Percentiles rank a stretch among this genome's conserved stretches.
Conservation (phyloP, 306 rosid species). For the Psophocarpus tetragonolobus region DNA sequence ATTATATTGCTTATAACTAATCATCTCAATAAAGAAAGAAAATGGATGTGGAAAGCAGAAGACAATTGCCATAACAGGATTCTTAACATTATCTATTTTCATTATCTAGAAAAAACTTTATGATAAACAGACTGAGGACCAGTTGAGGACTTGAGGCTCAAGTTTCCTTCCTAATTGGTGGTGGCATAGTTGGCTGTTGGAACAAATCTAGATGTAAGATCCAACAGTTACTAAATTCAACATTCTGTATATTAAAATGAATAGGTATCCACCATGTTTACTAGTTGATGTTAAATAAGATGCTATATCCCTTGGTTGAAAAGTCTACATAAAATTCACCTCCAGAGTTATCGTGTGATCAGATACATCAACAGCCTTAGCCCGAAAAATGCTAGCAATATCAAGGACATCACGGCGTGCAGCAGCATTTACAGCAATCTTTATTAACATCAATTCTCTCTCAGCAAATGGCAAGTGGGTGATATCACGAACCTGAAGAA, state of each 20-base stretch:
- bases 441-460: constrained; percentile 79
- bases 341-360: constrained; percentile 83
- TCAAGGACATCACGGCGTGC: constrained; percentile 87
- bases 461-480: constrained; percentile 86
- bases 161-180: neutral
- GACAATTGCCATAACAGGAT: neutral
- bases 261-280: neutral
- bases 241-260: too few species aligned
- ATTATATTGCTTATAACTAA: neutral
- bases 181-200: neutral
- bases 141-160: neutral
- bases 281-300: neutral
- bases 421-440: constrained; percentile 78
- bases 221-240: neutral
- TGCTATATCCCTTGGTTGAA: constrained; percentile 14
- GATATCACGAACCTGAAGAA: constrained; percentile 67
- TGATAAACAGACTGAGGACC: neutral
- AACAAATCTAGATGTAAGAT: constrained; percentile 8
- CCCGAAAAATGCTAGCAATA: constrained; percentile 83
- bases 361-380: constrained; percentile 80
- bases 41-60: neutral
- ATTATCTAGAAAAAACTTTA: neutral
- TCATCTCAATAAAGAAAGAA: neutral
- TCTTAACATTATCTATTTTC: neutral
- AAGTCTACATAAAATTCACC: constrained; percentile 47